Base-by-base conservation (phyloP, 805 yeast genomes). In the Jamesozyma rosinii region DNA sequence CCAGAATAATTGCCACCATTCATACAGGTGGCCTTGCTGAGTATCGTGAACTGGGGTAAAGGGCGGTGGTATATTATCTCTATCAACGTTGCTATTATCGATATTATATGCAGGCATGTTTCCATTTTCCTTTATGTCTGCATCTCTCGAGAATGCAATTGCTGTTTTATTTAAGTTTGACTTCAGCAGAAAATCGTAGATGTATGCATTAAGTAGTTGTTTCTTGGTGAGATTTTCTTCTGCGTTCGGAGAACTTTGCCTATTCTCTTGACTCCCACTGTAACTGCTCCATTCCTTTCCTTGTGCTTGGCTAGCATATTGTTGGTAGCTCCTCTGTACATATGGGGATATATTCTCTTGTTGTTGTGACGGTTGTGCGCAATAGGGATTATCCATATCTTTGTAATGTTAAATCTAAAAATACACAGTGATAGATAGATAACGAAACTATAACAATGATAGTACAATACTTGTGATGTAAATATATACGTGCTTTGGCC, bases 1-100 rank as follows among this genome's bases (percentile, higher is more conserved):
- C 96, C 96, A 89, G 59, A 88, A 89, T 15, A 89, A 79, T 68
- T 79, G 87, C 96, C 96, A 88, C 97, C 97, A 88, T 61, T 89
- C 97, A 55, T 77, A 81, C 20, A 88, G 65, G 55, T 86, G 88
- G 5, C 95, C 92, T 53, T 81, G 85, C 0, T 94, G 92, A 2
- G 94, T 82, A 56, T 87, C 92, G 73, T 55, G 61, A 50, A 45
- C 68, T 52, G 59, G 59, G 15, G 34, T 38, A 33, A 61, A 41
- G 61, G 53, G 40, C 68, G 55, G 22, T 79, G 79, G 38, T 24
- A 19, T 38, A 32, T 15, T 29, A 26, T 22, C 24, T 27, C 38
- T 37, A 24, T 29, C 24, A 21, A 37, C 13, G 30, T 32, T 8
- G 4, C 14, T 11, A 18, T 21, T 21, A 4, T 24, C 18, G 11